Conservation (phyloP, 306 rosid species). For the Cicer yamashitae region DNA sequence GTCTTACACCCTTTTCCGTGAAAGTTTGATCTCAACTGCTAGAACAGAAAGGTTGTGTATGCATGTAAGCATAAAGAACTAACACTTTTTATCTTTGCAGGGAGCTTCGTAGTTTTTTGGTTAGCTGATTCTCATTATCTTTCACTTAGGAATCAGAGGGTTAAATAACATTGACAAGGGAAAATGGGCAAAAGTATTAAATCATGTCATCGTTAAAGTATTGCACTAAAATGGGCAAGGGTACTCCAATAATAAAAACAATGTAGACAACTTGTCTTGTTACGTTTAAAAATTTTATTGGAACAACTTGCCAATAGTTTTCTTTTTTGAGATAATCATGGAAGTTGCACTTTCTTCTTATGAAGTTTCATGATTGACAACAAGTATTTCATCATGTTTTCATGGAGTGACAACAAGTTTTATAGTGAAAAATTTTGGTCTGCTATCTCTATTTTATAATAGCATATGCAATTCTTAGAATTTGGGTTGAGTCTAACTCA, state of each 20-base stretch:
- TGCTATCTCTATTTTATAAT: neutral
- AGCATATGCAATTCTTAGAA: neutral
- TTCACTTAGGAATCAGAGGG: constrained; percentile 7
- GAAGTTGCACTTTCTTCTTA: neutral
- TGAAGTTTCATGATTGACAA: neutral
- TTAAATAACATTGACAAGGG: neutral
- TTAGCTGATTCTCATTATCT: neutral
- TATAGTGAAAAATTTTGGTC: neutral
- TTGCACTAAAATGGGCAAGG: neutral
- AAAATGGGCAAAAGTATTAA: neutral
- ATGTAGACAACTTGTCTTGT: neutral
- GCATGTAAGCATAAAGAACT: constrained; percentile 1
- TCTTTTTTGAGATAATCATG: neutral
- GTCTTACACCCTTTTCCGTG: neutral
- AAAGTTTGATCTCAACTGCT: neutral
- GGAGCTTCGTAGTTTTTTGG: neutral
- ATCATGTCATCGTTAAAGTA: neutral
- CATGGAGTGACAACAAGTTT: neutral
- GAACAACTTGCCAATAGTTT: neutral
- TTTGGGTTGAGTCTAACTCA: too few species aligned
- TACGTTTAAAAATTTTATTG: too few species aligned
- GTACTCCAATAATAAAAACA: neutral
- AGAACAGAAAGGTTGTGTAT: constrained; percentile 12
- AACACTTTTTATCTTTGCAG: neutral
- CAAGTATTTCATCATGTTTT: neutral